Percentiles rank a stretch among this genome's conserved stretches.
Conservation (phyloP, 2,329 filamentous ascomycete genomes). For the Hypoxylon sp. region DNA sequence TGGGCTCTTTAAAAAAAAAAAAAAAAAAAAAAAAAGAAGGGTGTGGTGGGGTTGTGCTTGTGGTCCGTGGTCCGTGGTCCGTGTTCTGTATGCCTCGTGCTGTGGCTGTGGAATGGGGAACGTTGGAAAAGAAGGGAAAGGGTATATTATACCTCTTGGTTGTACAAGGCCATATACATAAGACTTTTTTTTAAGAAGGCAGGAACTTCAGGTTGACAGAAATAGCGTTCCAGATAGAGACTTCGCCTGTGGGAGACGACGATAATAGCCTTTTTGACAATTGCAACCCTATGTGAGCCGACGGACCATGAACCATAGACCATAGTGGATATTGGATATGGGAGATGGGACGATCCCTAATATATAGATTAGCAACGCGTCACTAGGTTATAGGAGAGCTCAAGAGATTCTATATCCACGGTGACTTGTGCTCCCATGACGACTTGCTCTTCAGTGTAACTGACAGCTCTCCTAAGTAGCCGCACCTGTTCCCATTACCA, state of each 20-base stretch:
- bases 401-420: constrained; percentile 35
- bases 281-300: constrained; percentile 43
- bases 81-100: constrained; percentile 25
- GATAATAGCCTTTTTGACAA: constrained; percentile 47
- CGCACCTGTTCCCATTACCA: constrained; percentile 35
- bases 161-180: constrained; percentile 29
- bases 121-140: constrained; percentile 9
- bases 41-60: constrained; percentile 43
- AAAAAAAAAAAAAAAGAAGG: constrained; percentile 26
- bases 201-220: constrained; percentile 24
- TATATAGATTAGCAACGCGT: constrained; percentile 46
- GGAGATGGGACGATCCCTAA: constrained; percentile 45
- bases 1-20: constrained; percentile 36
- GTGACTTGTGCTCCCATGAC: constrained; percentile 41
- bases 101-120: constrained; percentile 27
- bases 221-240: constrained; percentile 39
- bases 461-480: constrained; percentile 32
- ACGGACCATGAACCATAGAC: constrained; percentile 36
- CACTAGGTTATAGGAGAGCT: constrained; percentile 45
- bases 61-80: constrained; percentile 34
- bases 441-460: constrained; percentile 38
- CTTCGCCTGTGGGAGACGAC: constrained; percentile 38
- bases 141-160: constrained; percentile 34
- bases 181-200: not conserved
- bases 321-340: too few species aligned